Evolutionary conservation across 83 land plant genomes (phyloP).

Genomic region (Isoetes engelmannii): DNA sequence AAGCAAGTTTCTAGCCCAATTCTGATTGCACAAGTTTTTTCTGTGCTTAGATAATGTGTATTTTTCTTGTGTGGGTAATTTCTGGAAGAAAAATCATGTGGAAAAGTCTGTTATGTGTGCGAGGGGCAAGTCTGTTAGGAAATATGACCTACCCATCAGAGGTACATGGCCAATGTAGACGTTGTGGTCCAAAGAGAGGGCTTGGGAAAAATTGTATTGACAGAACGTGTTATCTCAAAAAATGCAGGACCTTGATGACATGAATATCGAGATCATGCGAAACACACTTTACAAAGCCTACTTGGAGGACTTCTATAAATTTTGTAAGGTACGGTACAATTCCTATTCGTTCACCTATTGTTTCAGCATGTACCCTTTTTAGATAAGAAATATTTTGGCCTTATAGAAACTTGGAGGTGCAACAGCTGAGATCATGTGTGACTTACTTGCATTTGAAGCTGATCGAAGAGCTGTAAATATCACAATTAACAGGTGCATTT

Average conservation of each 20-base stretch:
- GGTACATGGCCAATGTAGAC: too few relatives aligned
- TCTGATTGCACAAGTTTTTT: too few relatives aligned
- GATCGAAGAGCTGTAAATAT: slow-evolving; percentile 40
- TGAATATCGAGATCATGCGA: slow-evolving; percentile 99
- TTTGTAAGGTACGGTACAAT: slow-evolving; percentile 67
- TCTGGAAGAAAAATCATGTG: too few relatives aligned
- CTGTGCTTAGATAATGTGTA: too few relatives aligned
- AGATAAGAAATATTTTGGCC: background rate
- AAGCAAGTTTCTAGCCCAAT: too few relatives aligned
- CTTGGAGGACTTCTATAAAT: slow-evolving; percentile 88
- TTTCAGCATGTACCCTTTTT: background rate
- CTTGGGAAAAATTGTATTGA: background rate
- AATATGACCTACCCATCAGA: too few relatives aligned
- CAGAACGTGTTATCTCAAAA: background rate
- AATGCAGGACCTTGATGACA: slow-evolving; percentile 97
- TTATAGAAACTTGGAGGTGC: slow-evolving; percentile 42
- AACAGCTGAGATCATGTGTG: slow-evolving; percentile 38
- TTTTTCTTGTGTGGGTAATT: too few relatives aligned
- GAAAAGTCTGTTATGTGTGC: too few relatives aligned
- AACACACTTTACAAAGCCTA: slow-evolving; percentile 99
- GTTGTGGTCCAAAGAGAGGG: background rate
- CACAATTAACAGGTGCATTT: slow-evolving; percentile 30
- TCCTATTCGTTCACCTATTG: slow-evolving; percentile 1
- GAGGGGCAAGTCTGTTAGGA: too few relatives aligned
- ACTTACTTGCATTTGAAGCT: slow-evolving; percentile 36